Base-by-base conservation (phyloP, 2,329 filamentous ascomycete species). In the Stagonosporopsis vannaccii region DNA sequence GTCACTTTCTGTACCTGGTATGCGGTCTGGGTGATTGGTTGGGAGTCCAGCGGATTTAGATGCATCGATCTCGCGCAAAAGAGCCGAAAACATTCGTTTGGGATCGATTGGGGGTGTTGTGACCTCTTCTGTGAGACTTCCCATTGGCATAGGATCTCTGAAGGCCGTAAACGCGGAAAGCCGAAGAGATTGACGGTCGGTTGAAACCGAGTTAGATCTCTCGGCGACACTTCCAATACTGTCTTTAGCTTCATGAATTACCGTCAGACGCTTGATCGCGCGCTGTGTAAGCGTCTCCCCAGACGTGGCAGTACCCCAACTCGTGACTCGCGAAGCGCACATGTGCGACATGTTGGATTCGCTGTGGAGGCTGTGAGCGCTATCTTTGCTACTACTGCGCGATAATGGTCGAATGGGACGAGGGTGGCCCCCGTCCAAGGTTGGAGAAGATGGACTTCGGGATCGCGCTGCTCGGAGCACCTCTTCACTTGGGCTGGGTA, bases 301-400 rank as follows among this genome's bases (percentile, higher is more conserved):
- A 1, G 81, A 79, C 1, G 84, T 85, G 0, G 88, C 90, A 58
- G 86, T 85, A 4, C 84, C 84, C 89, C 89, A 91, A 71, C 89
- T 92, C 2, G 88, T 90, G 46, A 90, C 85, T 20, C 88, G 68
- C 17, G 72, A 76, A 4, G 55, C 55, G 23, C 65, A 82, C 5
- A 86, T 63, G 58, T 85, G 87, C 1, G 84, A 85, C 62, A 82
- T 78, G 32, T 81, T 80, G 7, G 61, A 51, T 42, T 74, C 71
- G 35, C 71, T 75, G n/a, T 70, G 67, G 7, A 70, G 63, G 48
- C 67, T 70, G n/a, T 52, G 59, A 35, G 54, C 60, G 47, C 68
- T 71, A 28, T 62, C 59, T 22, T 62, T 67, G 41, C 66, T 68
- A 28, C 66, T 64, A 19, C 54, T 63, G 25, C 63, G 59, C 26